phyloP scores from a whole-genome alignment of 2,329 filamentous ascomycete genomes.

The Penicillium palitans region DNA sequence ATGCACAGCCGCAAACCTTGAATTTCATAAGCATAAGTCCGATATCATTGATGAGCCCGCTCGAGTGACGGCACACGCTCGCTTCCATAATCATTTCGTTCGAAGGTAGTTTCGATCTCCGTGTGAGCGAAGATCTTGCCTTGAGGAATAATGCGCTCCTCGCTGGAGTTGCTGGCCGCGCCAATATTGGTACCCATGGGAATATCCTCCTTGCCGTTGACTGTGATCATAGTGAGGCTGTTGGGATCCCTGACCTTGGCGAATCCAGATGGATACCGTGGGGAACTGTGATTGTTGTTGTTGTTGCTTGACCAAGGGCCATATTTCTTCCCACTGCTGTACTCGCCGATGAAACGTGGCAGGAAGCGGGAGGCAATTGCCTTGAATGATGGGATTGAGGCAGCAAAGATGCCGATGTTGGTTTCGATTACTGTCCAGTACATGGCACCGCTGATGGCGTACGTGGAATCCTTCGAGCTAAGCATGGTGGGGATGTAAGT shows the following conservation, averaged over 20 bases:
- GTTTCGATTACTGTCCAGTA: slow-evolving; percentile 49
- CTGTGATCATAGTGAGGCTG: slow-evolving; percentile 20
- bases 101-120: slow-evolving; percentile 35
- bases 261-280: slow-evolving; percentile 30
- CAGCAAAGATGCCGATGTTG: slow-evolving; percentile 46
- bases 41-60: slow-evolving; percentile 11
- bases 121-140: slow-evolving; percentile 35
- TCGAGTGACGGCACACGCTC: slow-evolving; percentile 10
- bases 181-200: slow-evolving; percentile 27
- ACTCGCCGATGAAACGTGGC: slow-evolving; percentile 44
- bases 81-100: slow-evolving; percentile 16
- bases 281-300: slow-evolving; percentile 4
- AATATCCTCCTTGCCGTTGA: slow-evolving; percentile 19
- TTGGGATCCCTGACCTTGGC: slow-evolving; percentile 28
- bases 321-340: slow-evolving; percentile 29
- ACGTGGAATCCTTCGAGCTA: slow-evolving; percentile 36
- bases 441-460: slow-evolving; percentile 45
- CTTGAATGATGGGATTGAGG: slow-evolving; percentile 46
- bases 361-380: slow-evolving; percentile 44
- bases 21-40: neutral
- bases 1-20: neutral
- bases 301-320: slow-evolving; percentile 22
- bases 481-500: slow-evolving; percentile 49
- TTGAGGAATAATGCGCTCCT: slow-evolving; percentile 34
- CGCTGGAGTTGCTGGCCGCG: slow-evolving; percentile 24